phyloP scores from a whole-genome alignment of 306 rosid species.

The Abrus pulchellus region DNA sequence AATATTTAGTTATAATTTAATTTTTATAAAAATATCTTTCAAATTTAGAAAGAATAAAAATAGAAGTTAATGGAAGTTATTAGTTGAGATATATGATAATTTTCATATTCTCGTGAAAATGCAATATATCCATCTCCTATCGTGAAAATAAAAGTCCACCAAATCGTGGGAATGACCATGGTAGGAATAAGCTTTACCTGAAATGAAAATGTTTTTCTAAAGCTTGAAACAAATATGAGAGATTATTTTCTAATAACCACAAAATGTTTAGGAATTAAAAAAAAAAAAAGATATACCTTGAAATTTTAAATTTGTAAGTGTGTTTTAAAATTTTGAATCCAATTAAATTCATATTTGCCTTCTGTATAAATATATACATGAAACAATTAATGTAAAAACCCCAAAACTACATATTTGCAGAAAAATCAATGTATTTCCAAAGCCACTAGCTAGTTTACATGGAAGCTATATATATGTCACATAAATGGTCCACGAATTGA shows the following conservation, averaged over 20 bases:
- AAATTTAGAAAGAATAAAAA: too few relatives aligned
- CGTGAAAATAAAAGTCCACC: not conserved
- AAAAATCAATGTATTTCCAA: not conserved
- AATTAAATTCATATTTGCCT: not conserved
- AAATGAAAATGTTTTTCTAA: not conserved
- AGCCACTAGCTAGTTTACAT: not conserved
- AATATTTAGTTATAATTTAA: too few relatives aligned
- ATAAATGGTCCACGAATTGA: constrained; percentile 39
- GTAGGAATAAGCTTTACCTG: not conserved
- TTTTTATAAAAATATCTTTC: too few relatives aligned
- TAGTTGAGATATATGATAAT: too few relatives aligned
- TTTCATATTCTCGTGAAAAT: too few relatives aligned
- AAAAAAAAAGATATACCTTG: too few relatives aligned
- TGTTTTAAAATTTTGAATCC: not conserved
- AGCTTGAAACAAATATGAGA: not conserved
- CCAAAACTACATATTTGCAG: not conserved
- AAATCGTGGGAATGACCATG: not conserved
- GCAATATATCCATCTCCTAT: not conserved
- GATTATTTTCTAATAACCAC: not conserved
- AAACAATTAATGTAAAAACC: not conserved
- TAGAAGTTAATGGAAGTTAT: too few relatives aligned
- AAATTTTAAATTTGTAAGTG: not conserved
- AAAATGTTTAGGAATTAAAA: too few relatives aligned
- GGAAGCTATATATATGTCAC: not conserved
- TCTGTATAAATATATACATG: not conserved